These are phyloP conservation scores for Naganishia vishniacii DNA, from an alignment of 768 basidiomycete genomes.

Conservation along the genomic window DNA sequence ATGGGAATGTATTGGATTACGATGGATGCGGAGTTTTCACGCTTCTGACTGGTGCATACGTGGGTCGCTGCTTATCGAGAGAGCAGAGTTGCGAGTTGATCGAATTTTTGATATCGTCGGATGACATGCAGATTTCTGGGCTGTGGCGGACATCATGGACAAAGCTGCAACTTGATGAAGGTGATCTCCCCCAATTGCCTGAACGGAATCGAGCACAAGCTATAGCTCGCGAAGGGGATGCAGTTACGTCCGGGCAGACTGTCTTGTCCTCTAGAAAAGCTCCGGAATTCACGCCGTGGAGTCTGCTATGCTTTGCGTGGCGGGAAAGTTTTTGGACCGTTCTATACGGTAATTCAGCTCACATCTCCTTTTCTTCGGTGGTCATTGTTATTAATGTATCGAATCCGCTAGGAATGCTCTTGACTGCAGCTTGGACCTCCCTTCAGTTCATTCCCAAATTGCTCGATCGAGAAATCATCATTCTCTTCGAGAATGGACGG, in stretches of 20 bases:
- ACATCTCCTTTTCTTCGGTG: too few species aligned
- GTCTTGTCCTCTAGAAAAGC: too few species aligned
- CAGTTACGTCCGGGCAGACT: too few species aligned
- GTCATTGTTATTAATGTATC: too few species aligned
- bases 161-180: conserved; percentile 9
- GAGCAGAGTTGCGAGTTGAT: too few species aligned
- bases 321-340: neutral
- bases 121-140: neutral
- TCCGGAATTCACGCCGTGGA: conserved; percentile 9
- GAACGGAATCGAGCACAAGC: neutral
- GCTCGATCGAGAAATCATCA: conserved; percentile 8
- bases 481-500: neutral
- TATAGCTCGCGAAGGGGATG: too few species aligned
- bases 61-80: neutral
- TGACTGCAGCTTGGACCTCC: neutral
- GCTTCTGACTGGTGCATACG: neutral
- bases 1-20: conserved; percentile 10
- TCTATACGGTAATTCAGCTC: conserved; percentile 7
- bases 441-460: neutral
- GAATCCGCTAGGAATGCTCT: neutral
- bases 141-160: conserved; percentile 8
- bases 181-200: conserved; percentile 1
- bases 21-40: neutral
- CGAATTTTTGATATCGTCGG: too few species aligned
- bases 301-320: neutral